Conservation (phyloP, 805 yeast species). For the Blastobotrys terrestris region DNA sequence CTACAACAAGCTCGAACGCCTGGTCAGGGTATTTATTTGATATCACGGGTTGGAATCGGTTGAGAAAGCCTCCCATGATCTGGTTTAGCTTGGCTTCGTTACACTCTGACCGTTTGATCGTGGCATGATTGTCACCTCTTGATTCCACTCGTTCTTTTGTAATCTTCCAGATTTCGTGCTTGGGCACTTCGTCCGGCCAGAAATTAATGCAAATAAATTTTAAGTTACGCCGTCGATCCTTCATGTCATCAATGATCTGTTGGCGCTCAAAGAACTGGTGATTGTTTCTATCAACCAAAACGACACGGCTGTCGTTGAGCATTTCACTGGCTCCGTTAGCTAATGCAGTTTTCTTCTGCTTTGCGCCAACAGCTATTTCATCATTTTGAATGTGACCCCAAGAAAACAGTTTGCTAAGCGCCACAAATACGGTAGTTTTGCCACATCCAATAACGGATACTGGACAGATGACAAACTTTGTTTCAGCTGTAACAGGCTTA, state of each 20-base stretch:
- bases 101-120: constrained; percentile 46
- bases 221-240: constrained; percentile 15
- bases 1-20: constrained; percentile 58
- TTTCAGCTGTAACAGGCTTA: background rate
- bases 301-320: constrained; percentile 40
- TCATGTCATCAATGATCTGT: constrained; percentile 48
- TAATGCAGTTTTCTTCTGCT: constrained; percentile 14
- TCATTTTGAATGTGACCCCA: constrained; percentile 85
- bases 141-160: constrained; percentile 54
- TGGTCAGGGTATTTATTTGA: constrained; percentile 49
- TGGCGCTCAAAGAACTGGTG: constrained; percentile 64
- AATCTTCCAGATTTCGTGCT: constrained; percentile 38
- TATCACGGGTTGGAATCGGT: constrained; percentile 59
- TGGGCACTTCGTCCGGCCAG: constrained; percentile 34
- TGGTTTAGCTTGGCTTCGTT: constrained; percentile 42
- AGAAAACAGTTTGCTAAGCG: constrained; percentile 50
- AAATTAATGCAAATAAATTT: constrained; percentile 67
- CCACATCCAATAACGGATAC: constrained; percentile 94
- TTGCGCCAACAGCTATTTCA: constrained; percentile 30
- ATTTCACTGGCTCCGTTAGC: constrained; percentile 24
- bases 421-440: constrained; percentile 73
- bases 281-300: constrained; percentile 79
- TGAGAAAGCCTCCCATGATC: constrained; percentile 70
- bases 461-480: constrained; percentile 58
- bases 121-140: constrained; percentile 87